These are phyloP conservation scores for Aspergillus asperescens DNA, from an alignment of 495 filamentous ascomycete species.

Conservation along the genomic window DNA sequence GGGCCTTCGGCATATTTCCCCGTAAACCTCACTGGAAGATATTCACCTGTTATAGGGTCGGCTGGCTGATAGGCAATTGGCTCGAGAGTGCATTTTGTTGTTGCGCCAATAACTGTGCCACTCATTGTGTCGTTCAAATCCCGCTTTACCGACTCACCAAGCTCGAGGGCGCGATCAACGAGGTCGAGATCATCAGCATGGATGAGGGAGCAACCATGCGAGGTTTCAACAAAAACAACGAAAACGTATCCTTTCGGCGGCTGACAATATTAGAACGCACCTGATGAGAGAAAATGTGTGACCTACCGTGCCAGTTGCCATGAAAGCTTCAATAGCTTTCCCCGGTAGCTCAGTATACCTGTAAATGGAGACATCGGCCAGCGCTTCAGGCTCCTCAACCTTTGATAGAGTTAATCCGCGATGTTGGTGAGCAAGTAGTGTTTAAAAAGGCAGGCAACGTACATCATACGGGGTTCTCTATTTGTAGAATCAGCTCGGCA, in stretches of 20 bases:
- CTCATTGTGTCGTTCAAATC: slow-evolving; percentile 31
- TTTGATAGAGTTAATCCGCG: slow-evolving; percentile 11
- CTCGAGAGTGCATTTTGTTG: slow-evolving; percentile 29
- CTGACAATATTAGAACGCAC: slow-evolving; percentile 15
- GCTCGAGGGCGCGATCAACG: slow-evolving; percentile 34
- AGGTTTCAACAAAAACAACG: slow-evolving; percentile 22
- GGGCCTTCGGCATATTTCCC: slow-evolving; percentile 8
- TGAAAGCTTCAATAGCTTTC: slow-evolving; percentile 22
- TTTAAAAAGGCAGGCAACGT: slow-evolving; percentile 11
- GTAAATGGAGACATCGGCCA: slow-evolving; percentile 13
- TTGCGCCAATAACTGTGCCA: slow-evolving; percentile 38
- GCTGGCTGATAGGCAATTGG: slow-evolving; percentile 25
- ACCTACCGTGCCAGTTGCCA: slow-evolving; percentile 29
- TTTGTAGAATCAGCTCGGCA: slow-evolving; percentile 8
- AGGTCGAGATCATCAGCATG: slow-evolving; percentile 40
- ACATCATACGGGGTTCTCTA: slow-evolving; percentile 23
- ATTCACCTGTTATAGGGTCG: slow-evolving; percentile 19
- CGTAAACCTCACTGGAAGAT: slow-evolving; percentile 19
- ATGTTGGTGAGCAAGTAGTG: not conserved
- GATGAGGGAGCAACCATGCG: slow-evolving; percentile 30
- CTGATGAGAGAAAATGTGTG: not conserved
- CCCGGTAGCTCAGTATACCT: slow-evolving; percentile 18
- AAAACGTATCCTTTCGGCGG: slow-evolving; percentile 37
- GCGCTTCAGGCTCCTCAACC: slow-evolving; percentile 16
- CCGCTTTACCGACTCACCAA: slow-evolving; percentile 45